Percentiles rank a stretch among this genome's conserved stretches.
phyloP scores from a whole-genome alignment of 169 alveolate species.

The Cryptosporidium bovis region DNA sequence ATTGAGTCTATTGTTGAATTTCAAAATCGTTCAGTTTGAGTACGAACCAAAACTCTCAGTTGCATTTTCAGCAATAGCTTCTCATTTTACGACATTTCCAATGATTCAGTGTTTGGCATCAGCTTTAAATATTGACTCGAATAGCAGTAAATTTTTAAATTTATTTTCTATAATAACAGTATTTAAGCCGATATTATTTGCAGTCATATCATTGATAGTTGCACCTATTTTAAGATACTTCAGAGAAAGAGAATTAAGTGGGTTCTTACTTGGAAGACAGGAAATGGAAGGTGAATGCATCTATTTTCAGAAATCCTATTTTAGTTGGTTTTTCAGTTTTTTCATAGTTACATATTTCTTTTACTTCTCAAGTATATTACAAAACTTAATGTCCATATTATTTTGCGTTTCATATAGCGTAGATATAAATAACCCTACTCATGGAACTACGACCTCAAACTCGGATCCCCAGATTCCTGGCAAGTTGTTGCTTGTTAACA shows the following conservation, averaged over 20 bases:
- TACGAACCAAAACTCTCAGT: conserved; percentile 7
- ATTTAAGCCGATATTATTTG: conserved; percentile 3
- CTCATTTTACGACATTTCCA: conserved; percentile 14
- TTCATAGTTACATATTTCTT: conserved; percentile 43
- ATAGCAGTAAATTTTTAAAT: conserved; percentile 20
- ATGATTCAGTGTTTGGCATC: conserved; percentile 30
- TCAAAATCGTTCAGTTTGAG: conserved; percentile 18
- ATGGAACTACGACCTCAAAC: background rate
- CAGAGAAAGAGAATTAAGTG: conserved; percentile 34
- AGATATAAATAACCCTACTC: conserved; percentile 8
- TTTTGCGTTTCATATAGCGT: conserved; percentile 16
- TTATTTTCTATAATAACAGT: conserved; percentile 14
- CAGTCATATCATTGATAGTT: conserved; percentile 9
- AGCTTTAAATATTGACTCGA: background rate
- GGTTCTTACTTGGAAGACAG: conserved; percentile 43
- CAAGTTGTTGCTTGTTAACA: conserved; percentile 11
- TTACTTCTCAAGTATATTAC: conserved; percentile 15
- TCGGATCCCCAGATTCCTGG: conserved; percentile 18
- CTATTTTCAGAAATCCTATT: conserved; percentile 53
- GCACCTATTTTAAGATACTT: conserved; percentile 67
- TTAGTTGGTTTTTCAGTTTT: conserved; percentile 60
- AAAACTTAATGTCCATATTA: conserved; percentile 17
- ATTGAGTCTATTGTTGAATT: conserved; percentile 17
- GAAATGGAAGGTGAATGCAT: conserved; percentile 74
- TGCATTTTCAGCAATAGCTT: conserved; percentile 32